Evolutionary conservation across 1,284 basidiomycete species (phyloP).

Genomic region (Heterobasidion annosum): DNA sequence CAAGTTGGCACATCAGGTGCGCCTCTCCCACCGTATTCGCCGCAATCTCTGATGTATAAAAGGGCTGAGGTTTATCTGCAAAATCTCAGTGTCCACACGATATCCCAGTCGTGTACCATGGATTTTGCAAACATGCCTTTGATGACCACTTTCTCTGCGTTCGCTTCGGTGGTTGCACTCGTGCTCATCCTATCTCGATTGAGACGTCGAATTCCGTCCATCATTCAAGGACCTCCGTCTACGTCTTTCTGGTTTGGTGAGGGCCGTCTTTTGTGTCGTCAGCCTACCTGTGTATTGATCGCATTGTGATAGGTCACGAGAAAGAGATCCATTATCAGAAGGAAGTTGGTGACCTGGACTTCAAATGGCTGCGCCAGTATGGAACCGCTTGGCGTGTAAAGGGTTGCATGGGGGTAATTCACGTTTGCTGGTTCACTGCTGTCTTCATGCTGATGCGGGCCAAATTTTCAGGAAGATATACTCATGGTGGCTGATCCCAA

Average conservation of each 20-base stretch:
- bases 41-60: too few relatives aligned
- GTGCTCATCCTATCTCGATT: not conserved
- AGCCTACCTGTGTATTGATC: not conserved
- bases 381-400: slow-evolving; percentile 12
- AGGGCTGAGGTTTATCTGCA: too few relatives aligned
- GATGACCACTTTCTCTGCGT: not conserved
- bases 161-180: not conserved
- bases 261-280: not conserved
- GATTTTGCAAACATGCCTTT: too few relatives aligned
- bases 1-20: too few relatives aligned
- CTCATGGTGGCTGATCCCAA: slow-evolving; percentile 15
- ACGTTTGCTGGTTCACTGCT: not conserved
- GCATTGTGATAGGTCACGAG: slow-evolving; percentile 9
- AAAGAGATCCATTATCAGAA: slow-evolving; percentile 11
- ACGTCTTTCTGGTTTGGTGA: slow-evolving; percentile 1
- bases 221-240: not conserved
- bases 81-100: too few relatives aligned
- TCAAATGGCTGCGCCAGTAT: slow-evolving; percentile 11
- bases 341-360: slow-evolving; percentile 13
- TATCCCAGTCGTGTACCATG: too few relatives aligned
- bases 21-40: too few relatives aligned
- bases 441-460: not conserved
- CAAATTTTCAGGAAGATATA: slow-evolving; percentile 5
- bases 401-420: slow-evolving; percentile 12
- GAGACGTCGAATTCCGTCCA: not conserved